Percentiles rank a stretch among this genome's conserved stretches.
Evolutionary conservation across 306 rosid species (phyloP).

Genomic region (Sophora flavescens): DNA sequence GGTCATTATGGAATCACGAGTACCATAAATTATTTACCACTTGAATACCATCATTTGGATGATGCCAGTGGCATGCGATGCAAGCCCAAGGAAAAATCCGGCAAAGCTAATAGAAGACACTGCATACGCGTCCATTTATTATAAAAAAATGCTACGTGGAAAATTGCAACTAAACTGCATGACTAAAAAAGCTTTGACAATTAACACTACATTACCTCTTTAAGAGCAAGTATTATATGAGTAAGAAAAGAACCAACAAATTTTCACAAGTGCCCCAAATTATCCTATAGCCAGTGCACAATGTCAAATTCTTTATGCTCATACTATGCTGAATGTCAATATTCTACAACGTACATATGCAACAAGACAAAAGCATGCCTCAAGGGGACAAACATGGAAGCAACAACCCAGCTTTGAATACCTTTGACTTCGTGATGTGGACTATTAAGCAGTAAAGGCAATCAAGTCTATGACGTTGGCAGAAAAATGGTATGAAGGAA

Average conservation of each 20-base stretch:
- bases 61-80: too few species aligned
- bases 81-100: too few species aligned
- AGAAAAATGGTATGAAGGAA: too few species aligned
- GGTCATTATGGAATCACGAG: neutral
- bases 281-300: slow-evolving; percentile 40
- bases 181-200: neutral
- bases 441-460: too few species aligned
- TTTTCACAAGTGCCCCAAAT: slow-evolving; percentile 41
- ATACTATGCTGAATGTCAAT: slow-evolving; percentile 51
- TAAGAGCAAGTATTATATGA: slow-evolving; percentile 87
- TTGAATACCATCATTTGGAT: too few species aligned
- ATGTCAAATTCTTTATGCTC: slow-evolving; percentile 33
- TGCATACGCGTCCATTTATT: neutral
- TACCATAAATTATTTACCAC: neutral
- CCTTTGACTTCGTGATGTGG: too few species aligned
- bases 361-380: neutral
- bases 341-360: neutral
- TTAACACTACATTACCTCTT: too few species aligned
- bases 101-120: too few species aligned
- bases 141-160: neutral
- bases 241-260: slow-evolving; percentile 61
- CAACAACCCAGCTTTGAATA: neutral
- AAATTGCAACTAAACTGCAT: slow-evolving; percentile 14
- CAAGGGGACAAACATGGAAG: slow-evolving; percentile 10
- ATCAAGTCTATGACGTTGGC: too few species aligned